A percentile compares a stretch with the other conserved stretches of the same genome.
These are phyloP conservation scores for Dactylellina parvicollis DNA, from an alignment of 2,329 filamentous ascomycete species.

Conservation along the genomic window DNA sequence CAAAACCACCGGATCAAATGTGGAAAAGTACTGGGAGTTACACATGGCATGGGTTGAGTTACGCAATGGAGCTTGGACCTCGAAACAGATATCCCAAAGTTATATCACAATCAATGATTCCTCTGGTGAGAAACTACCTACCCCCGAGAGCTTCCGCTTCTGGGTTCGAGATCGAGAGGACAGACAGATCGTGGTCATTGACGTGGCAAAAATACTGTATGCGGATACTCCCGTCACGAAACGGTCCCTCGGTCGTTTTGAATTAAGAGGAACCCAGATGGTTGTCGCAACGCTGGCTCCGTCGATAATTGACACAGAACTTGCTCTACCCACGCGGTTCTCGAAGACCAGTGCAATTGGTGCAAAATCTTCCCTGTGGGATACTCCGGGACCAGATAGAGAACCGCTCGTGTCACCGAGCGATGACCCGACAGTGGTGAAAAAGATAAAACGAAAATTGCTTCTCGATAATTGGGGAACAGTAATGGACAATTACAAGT, in stretches of 20 bases:
- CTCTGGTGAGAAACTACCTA: background rate
- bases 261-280: background rate
- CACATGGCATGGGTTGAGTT: slow-evolving; percentile 56
- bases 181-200: background rate
- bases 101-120: background rate
- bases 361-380: background rate
- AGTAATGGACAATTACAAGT: background rate
- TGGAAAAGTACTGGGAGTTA: slow-evolving; percentile 49
- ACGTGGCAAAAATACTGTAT: background rate
- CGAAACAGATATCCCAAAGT: slow-evolving; percentile 37
- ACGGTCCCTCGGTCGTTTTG: background rate
- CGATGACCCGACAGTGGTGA: background rate
- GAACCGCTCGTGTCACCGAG: background rate
- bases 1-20: background rate
- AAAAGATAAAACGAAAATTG: background rate
- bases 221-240: background rate
- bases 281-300: background rate
- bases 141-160: background rate
- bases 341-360: background rate
- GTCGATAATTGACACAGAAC: background rate
- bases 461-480: background rate
- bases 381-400: background rate
- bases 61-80: slow-evolving; percentile 57
- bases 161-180: slow-evolving; percentile 1
- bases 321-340: background rate